Conservation (phyloP, 345 rosid species). For the Hevea brasiliensis region DNA sequence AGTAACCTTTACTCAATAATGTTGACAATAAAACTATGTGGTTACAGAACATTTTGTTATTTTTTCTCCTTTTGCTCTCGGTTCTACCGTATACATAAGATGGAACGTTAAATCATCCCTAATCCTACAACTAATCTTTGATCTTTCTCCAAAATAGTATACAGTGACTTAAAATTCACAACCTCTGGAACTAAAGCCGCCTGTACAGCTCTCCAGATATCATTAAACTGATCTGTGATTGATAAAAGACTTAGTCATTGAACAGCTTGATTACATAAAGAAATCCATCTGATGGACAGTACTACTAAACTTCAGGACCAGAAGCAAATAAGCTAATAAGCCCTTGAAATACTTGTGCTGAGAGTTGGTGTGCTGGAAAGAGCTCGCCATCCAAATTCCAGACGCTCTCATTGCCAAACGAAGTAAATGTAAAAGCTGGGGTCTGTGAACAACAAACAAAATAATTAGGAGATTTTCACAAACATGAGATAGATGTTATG, state of each 20-base stretch:
- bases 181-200: background rate
- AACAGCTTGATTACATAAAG: background rate
- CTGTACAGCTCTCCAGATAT: no score
- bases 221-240: background rate
- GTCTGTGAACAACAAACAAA: conserved; percentile 47
- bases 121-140: background rate
- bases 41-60: background rate
- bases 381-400: conserved; percentile 98
- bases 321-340: conserved; percentile 80
- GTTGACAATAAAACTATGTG: background rate
- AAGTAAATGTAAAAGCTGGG: conserved; percentile 77
- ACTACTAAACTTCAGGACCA: conserved; percentile 73
- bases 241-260: conserved; percentile 5
- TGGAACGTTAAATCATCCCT: background rate
- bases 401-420: conserved; percentile 69
- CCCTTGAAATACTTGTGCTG: conserved; percentile 89
- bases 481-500: background rate
- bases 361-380: conserved; percentile 78
- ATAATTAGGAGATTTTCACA: conserved; percentile 1
- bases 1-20: background rate
- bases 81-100: background rate
- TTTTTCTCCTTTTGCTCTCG: no score
- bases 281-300: background rate
- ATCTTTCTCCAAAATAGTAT: background rate
- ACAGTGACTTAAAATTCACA: background rate